These are phyloP conservation scores for Rugonectria rugulosa DNA, from an alignment of 2,329 filamentous ascomycete species.

Conservation along the genomic window DNA sequence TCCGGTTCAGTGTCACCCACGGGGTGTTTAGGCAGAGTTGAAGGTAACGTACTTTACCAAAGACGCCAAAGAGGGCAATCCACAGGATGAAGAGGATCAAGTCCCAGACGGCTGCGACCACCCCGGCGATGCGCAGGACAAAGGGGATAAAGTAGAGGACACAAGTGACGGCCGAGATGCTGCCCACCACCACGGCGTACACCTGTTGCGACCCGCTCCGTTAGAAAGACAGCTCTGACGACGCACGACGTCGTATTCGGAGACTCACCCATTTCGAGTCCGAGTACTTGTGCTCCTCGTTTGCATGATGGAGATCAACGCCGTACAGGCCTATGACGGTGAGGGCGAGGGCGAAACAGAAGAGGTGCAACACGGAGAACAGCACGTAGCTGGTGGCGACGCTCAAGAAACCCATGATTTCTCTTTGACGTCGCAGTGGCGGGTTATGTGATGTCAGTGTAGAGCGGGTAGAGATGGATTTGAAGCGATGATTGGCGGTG, in stretches of 20 bases:
- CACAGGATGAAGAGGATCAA: constrained; percentile 77
- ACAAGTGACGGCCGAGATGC: constrained; percentile 69
- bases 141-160: constrained; percentile 72
- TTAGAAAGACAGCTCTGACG: not conserved
- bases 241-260: not conserved
- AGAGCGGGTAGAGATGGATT: not conserved
- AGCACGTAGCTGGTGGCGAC: constrained; percentile 58
- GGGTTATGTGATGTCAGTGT: not conserved
- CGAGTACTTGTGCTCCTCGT: constrained; percentile 56
- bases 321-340: constrained; percentile 83
- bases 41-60: constrained; percentile 65
- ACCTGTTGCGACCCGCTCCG: constrained; percentile 50
- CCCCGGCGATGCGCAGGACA: constrained; percentile 57
- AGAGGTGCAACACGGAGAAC: constrained; percentile 72
- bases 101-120: constrained; percentile 72
- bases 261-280: constrained; percentile 74
- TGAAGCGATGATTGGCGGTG: not conserved
- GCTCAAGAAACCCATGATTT: constrained; percentile 54
- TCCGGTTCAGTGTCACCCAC: not conserved
- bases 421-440: constrained; percentile 2
- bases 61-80: constrained; percentile 83
- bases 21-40: not conserved
- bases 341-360: constrained; percentile 79
- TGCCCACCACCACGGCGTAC: constrained; percentile 76
- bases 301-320: constrained; percentile 66